Conservation (phyloP, 208 protist genomes). For the Acanthamoeba royreba region DNA sequence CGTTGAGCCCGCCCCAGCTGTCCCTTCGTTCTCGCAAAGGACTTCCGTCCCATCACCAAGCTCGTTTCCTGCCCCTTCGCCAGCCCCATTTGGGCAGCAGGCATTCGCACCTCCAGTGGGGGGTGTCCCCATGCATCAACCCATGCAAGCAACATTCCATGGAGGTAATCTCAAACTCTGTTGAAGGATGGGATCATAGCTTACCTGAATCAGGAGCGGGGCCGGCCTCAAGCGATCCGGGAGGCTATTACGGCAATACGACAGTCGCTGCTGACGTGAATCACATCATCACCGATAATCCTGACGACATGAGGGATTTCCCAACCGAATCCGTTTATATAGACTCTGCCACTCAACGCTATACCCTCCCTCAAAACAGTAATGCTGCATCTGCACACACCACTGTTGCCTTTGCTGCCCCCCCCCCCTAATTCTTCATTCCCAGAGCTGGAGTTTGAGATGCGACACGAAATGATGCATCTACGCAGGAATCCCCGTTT, state of each 20-base stretch:
- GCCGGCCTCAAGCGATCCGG: background rate
- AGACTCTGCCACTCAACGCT: background rate
- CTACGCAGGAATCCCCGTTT: background rate
- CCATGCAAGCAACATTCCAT: background rate
- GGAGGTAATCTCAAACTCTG: no score
- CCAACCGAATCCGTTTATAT: background rate
- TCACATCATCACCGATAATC: background rate
- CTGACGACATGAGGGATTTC: background rate
- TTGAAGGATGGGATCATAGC: no score
- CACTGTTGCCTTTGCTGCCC: no score
- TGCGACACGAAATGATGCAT: background rate
- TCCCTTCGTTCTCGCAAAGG: no score
- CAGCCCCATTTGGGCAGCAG: background rate
- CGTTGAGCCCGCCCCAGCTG: background rate
- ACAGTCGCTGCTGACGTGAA: background rate
- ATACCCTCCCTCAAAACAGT: background rate
- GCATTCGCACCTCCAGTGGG: background rate
- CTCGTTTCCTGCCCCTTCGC: background rate
- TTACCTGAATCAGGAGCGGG: background rate
- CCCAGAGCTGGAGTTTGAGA: background rate
- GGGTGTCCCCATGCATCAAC: background rate
- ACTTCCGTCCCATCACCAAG: background rate
- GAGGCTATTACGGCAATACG: background rate
- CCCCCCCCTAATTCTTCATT: no score
- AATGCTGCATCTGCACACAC: no score